Evolutionary conservation across 768 basidiomycete species (phyloP).

Genomic region (Trametes punicea): DNA sequence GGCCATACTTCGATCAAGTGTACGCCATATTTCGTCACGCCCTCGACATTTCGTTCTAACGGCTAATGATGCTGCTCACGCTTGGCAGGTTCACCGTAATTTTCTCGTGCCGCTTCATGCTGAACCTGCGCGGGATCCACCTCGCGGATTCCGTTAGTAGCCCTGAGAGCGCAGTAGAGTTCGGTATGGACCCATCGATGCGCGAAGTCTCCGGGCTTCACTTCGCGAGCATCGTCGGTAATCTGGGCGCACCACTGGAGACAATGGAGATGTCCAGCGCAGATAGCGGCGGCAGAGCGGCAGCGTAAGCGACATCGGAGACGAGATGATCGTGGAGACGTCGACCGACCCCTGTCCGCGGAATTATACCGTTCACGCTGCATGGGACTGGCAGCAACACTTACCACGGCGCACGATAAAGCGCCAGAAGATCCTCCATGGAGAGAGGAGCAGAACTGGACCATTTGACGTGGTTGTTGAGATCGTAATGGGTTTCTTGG

Average conservation of each 20-base stretch:
- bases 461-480: too few species aligned
- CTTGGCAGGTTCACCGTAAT: slow-evolving; percentile 17
- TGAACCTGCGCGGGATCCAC: slow-evolving; percentile 18
- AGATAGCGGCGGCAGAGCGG: neutral
- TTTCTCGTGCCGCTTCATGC: slow-evolving; percentile 19
- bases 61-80: neutral
- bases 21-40: neutral
- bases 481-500: too few species aligned
- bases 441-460: too few species aligned
- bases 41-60: too few species aligned
- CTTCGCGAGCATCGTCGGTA: slow-evolving; percentile 16
- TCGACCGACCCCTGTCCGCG: slow-evolving; percentile 7
- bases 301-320: neutral
- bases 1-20: slow-evolving; percentile 20
- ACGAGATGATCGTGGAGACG: neutral
- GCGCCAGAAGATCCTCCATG: neutral
- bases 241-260: slow-evolving; percentile 19
- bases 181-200: neutral
- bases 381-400: neutral
- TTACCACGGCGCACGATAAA: neutral
- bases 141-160: neutral
- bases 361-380: neutral
- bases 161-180: neutral
- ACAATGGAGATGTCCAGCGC: neutral
- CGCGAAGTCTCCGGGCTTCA: neutral